Conservation (phyloP, 345 rosid genomes). For the Euphorbia peplus region DNA sequence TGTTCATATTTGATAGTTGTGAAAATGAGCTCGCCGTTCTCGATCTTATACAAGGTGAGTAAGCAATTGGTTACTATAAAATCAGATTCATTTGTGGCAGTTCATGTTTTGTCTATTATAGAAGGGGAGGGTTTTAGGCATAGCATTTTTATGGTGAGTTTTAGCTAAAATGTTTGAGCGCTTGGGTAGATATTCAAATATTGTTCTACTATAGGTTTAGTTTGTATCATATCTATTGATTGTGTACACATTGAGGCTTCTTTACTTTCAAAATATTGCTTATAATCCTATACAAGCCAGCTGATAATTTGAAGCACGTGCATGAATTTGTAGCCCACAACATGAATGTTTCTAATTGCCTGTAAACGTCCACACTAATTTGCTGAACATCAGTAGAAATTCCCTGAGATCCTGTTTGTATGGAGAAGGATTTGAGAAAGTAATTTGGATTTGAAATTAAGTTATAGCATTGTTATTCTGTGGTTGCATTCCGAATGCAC, state of each 20-base stretch:
- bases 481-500: background rate
- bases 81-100: background rate
- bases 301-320: background rate
- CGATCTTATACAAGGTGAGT: constrained; percentile 82
- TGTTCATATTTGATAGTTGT: constrained; percentile 72
- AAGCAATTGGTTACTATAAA: background rate
- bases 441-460: background rate
- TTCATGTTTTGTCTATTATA: background rate
- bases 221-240: too few species aligned
- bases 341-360: too few species aligned
- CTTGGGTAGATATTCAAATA: background rate
- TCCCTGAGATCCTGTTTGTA: background rate
- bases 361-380: background rate
- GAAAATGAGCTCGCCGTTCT: constrained; percentile 98
- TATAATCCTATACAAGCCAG: background rate
- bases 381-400: background rate
- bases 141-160: background rate
- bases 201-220: background rate
- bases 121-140: background rate
- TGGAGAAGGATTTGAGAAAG: background rate
- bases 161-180: background rate
- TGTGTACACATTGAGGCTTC: background rate
- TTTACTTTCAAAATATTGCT: background rate
- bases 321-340: background rate
- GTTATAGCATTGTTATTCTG: background rate